phyloP scores from a whole-genome alignment of 2,329 filamentous ascomycete species.

The Ustilaginoidea virens region DNA sequence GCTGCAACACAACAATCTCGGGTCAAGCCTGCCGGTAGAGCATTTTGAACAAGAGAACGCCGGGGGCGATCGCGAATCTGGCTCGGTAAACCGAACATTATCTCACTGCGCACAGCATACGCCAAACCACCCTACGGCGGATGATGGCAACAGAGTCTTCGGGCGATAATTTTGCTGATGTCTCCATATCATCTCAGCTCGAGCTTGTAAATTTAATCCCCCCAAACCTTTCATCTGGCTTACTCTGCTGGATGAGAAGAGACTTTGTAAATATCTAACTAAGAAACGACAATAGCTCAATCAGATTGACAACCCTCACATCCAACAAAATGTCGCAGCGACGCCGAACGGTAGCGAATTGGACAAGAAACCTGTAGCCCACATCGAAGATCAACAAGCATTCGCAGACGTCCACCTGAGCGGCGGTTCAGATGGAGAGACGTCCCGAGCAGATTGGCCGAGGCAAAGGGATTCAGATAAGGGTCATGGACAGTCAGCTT shows the following conservation, averaged over 20 bases:
- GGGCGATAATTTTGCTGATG: conserved; percentile 37
- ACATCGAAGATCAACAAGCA: conserved; percentile 41
- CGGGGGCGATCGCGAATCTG: conserved; percentile 8
- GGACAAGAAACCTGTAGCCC: conserved; percentile 41
- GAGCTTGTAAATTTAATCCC: conserved; percentile 22
- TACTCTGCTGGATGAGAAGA: background rate
- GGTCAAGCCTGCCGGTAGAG: too few relatives aligned
- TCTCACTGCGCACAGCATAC: conserved; percentile 16
- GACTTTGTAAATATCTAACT: too few relatives aligned
- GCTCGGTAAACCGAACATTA: conserved; percentile 5
- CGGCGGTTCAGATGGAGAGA: conserved; percentile 64
- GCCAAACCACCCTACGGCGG: conserved; percentile 21
- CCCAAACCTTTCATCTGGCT: background rate
- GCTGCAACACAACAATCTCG: too few relatives aligned
- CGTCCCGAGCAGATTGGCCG: conserved; percentile 41
- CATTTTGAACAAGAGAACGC: background rate
- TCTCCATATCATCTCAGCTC: conserved; percentile 30
- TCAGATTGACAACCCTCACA: conserved; percentile 30
- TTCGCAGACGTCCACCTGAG: conserved; percentile 55
- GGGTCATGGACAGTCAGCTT: conserved; percentile 40
- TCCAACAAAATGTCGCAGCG: conserved; percentile 31
- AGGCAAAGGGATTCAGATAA: conserved; percentile 41
- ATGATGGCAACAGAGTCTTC: conserved; percentile 51
- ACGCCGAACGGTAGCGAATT: conserved; percentile 30
- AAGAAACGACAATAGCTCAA: too few relatives aligned